Evolutionary conservation across 352 stramenopile genomes (phyloP).

Genomic region (Globisporangium heterothallicum): DNA sequence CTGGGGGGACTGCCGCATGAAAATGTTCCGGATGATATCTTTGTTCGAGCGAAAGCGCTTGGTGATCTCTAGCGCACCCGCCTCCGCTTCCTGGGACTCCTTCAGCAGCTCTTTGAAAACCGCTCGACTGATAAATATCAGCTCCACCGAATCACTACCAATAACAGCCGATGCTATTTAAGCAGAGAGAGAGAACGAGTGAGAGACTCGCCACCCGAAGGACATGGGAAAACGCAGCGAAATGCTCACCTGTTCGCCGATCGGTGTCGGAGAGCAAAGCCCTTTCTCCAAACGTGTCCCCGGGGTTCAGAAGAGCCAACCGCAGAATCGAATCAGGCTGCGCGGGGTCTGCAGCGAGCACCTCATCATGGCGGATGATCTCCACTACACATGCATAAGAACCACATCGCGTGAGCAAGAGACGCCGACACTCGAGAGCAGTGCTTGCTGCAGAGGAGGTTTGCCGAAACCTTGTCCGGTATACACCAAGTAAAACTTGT

Average conservation of each 20-base stretch:
- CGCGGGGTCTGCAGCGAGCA: constrained; percentile 6
- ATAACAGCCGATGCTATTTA: constrained; percentile 47
- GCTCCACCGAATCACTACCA: constrained; percentile 38
- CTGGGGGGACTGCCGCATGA: constrained; percentile 56
- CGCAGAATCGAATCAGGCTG: constrained; percentile 19
- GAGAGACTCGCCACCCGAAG: background rate
- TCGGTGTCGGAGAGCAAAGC: constrained; percentile 58
- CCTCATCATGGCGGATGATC: constrained; percentile 32
- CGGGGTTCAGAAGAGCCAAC: constrained; percentile 37
- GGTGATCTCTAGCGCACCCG: constrained; percentile 47
- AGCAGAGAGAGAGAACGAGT: background rate
- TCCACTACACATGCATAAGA: constrained; percentile 31
- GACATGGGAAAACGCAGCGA: background rate
- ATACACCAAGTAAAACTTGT: constrained; percentile 79
- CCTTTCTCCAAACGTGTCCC: constrained; percentile 75
- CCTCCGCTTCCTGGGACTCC: constrained; percentile 48
- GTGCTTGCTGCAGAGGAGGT: background rate
- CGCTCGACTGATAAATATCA: constrained; percentile 63
- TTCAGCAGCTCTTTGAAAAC: constrained; percentile 65
- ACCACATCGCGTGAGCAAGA: background rate
- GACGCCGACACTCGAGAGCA: background rate
- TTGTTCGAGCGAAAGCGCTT: constrained; percentile 84
- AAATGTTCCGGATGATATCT: constrained; percentile 84
- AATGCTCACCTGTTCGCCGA: constrained; percentile 43
- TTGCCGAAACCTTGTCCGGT: constrained; percentile 47